These are phyloP conservation scores for Mesembryanthemum crystallinum DNA, from an alignment of 148 eudicot species.

Conservation along the genomic window DNA sequence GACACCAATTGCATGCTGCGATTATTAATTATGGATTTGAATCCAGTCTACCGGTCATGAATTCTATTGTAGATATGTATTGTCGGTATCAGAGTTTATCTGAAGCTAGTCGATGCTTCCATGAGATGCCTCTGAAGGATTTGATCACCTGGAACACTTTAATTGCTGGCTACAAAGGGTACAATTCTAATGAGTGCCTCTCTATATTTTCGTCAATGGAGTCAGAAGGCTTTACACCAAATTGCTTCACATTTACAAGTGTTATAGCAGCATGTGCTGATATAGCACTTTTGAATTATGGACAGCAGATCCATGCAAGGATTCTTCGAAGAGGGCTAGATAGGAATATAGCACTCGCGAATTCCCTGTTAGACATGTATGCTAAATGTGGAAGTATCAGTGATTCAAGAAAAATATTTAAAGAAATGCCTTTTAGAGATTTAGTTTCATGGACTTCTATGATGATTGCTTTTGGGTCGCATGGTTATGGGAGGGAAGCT, in stretches of 20 bases:
- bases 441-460: conserved; percentile 92
- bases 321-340: conserved; percentile 58
- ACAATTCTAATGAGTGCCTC: conserved; percentile 51
- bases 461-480: conserved; percentile 85
- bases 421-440: conserved; percentile 45
- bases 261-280: conserved; percentile 74
- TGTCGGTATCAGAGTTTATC: conserved; percentile 50
- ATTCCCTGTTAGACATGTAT: conserved; percentile 89
- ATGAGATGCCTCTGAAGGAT: conserved; percentile 61
- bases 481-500: conserved; percentile 78
- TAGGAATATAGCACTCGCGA: conserved; percentile 53
- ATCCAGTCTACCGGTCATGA: conserved; percentile 74
- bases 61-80: conserved; percentile 88
- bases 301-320: conserved; percentile 72
- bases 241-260: conserved; percentile 72
- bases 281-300: conserved; percentile 55
- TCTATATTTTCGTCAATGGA: conserved; percentile 59
- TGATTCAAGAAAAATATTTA: conserved; percentile 59
- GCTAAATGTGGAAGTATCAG: conserved; percentile 78
- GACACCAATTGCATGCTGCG: conserved; percentile 71
- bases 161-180: conserved; percentile 73
- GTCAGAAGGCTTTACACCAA: conserved; percentile 53
- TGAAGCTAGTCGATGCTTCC: conserved; percentile 71
- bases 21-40: conserved; percentile 64
- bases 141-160: conserved; percentile 87